A percentile compares a stretch with the other conserved stretches of the same genome.
These are phyloP conservation scores for Hordeum pubiflorum DNA, from an alignment of 202 grass and related monocot genomes.

Conservation along the genomic window DNA sequence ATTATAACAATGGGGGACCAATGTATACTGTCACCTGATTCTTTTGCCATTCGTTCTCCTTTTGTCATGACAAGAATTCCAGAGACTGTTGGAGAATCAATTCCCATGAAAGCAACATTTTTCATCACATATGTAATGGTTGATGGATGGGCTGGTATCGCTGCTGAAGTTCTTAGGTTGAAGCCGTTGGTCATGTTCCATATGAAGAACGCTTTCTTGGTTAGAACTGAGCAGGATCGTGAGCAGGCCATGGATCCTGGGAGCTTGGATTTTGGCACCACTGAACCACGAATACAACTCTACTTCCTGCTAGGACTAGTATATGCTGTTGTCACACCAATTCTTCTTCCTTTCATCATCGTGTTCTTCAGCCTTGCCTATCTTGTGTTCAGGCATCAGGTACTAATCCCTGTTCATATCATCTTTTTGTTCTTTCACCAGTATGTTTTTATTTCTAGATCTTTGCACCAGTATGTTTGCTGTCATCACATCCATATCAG, in stretches of 20 bases:
- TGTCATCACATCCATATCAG: background rate
- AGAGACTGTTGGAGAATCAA: slow-evolving; percentile 75
- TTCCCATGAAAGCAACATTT: slow-evolving; percentile 96
- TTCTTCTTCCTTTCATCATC: slow-evolving; percentile 88
- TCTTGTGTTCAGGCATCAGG: slow-evolving; percentile 93
- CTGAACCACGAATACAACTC: slow-evolving; percentile 76
- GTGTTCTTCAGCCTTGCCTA: slow-evolving; percentile 85
- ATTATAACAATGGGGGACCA: background rate
- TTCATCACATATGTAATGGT: slow-evolving; percentile 94
- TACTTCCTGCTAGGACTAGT: slow-evolving; percentile 94
- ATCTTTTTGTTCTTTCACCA: background rate
- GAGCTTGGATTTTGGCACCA: slow-evolving; percentile 73
- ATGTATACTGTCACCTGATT: slow-evolving; percentile 11
- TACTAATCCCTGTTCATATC: slow-evolving; percentile 28
- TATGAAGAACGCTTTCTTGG: slow-evolving; percentile 85
- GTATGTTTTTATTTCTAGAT: background rate
- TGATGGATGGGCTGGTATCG: slow-evolving; percentile 88
- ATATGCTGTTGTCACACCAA: slow-evolving; percentile 75
- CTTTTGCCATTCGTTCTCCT: background rate
- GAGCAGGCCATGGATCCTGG: slow-evolving; percentile 89
- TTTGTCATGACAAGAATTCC: slow-evolving; percentile 54
- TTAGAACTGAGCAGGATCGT: slow-evolving; percentile 79
- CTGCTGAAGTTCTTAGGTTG: slow-evolving; percentile 82
- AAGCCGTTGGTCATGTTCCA: slow-evolving; percentile 81
- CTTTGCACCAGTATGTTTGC: background rate